Evolutionary conservation across 148 eudicot genomes (phyloP).

Genomic region (Amaranthus hypochondriacus): DNA sequence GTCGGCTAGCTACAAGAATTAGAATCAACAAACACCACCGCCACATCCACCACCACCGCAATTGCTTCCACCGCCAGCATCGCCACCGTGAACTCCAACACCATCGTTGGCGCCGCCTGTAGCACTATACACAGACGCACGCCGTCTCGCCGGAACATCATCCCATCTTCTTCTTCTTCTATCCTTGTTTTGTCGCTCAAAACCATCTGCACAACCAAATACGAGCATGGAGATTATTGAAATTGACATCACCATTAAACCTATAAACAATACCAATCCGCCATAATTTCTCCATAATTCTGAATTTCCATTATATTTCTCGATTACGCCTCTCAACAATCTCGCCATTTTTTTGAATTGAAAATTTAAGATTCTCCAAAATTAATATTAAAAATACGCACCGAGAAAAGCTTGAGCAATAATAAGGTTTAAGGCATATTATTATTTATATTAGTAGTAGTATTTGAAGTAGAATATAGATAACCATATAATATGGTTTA

Average conservation of each 20-base stretch:
- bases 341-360: neutral
- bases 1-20: too few species aligned
- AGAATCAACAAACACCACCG: neutral
- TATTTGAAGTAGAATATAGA: too few species aligned
- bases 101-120: neutral
- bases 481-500: too few species aligned
- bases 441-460: too few species aligned
- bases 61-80: neutral
- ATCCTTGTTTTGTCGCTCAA: neutral
- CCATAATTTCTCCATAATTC: neutral
- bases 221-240: conserved; percentile 12
- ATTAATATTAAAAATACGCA: too few species aligned
- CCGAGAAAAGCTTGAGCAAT: too few species aligned
- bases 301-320: neutral
- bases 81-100: neutral
- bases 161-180: neutral
- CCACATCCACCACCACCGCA: neutral
- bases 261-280: conserved; percentile 9
- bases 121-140: neutral
- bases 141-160: neutral
- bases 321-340: neutral
- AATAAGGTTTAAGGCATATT: too few species aligned
- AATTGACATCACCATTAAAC: conserved; percentile 15
- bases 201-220: conserved; percentile 15
- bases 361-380: too few species aligned